phyloP scores from a whole-genome alignment of 192 early-diverging fungal genomes.

The Coemansia nantahalensis region DNA sequence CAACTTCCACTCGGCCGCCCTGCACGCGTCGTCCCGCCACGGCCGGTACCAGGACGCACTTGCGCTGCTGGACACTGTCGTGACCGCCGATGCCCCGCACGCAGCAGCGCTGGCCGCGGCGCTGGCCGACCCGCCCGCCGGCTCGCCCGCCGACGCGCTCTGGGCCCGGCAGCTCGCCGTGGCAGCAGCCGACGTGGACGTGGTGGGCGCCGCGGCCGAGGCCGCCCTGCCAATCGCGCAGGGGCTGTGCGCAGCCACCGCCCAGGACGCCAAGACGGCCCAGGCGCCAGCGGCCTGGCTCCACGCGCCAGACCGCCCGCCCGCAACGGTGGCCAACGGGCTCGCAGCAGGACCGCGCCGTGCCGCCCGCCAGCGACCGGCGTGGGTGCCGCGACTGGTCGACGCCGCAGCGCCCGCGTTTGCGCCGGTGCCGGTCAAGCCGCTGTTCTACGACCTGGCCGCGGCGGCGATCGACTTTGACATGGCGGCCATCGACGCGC shows the following conservation, averaged over 20 bases:
- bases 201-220: conserved; percentile 1
- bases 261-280: neutral
- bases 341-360: conserved; percentile 5
- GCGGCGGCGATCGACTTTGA: conserved; percentile 42
- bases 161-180: conserved; percentile 15
- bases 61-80: conserved; percentile 31
- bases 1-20: conserved; percentile 28
- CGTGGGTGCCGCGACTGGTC: conserved; percentile 23
- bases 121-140: neutral
- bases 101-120: conserved; percentile 2
- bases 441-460: conserved; percentile 52
- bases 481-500: conserved; percentile 18
- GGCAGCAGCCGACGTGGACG: conserved; percentile 4
- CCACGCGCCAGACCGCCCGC: conserved; percentile 1
- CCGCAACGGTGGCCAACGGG: conserved; percentile 15
- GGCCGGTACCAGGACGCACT: conserved; percentile 20
- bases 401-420: conserved; percentile 15
- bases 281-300: conserved; percentile 4
- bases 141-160: conserved; percentile 6
- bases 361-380: neutral
- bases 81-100: conserved; percentile 14
- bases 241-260: conserved; percentile 13
- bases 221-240: conserved; percentile 10
- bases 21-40: conserved; percentile 28
- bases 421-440: conserved; percentile 34